These are phyloP conservation scores for Penicillium glabrum DNA, from an alignment of 2,329 filamentous ascomycete genomes.

Conservation along the genomic window DNA sequence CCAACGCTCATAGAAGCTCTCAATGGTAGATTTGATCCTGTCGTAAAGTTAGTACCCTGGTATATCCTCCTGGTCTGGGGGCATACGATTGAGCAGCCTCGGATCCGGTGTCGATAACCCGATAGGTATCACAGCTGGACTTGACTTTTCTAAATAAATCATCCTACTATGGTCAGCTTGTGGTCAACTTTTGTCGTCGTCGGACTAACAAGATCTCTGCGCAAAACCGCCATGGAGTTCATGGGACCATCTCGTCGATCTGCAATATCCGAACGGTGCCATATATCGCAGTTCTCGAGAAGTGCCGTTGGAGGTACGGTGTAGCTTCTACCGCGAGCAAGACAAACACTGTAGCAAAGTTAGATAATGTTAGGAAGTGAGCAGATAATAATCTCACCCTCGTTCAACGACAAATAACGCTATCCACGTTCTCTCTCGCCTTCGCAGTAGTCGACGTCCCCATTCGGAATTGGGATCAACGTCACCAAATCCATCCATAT, in stretches of 20 bases:
- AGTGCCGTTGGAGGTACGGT: conserved; percentile 66
- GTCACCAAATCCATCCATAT: conserved; percentile 67
- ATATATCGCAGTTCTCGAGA: conserved; percentile 66
- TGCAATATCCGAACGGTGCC: conserved; percentile 64
- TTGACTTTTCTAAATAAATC: conserved; percentile 30
- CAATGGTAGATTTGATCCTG: conserved; percentile 60
- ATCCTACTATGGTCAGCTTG: conserved; percentile 25
- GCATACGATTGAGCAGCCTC: conserved; percentile 35
- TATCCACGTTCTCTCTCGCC: conserved; percentile 69
- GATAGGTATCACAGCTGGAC: conserved; percentile 41
- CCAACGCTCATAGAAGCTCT: conserved; percentile 67
- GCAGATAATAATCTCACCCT: conserved; percentile 45
- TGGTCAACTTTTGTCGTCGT: background rate
- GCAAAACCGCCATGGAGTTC: conserved; percentile 68
- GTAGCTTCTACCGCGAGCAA: conserved; percentile 68
- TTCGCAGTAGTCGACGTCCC: conserved; percentile 61
- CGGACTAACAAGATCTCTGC: conserved; percentile 62
- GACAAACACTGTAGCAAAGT: conserved; percentile 54
- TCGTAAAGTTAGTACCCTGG: conserved; percentile 2
- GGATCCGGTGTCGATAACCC: conserved; percentile 30
- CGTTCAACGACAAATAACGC: conserved; percentile 71
- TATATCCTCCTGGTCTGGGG: background rate
- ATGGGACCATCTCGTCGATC: conserved; percentile 70
- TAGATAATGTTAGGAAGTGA: background rate
- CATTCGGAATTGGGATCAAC: conserved; percentile 61